Evolutionary conservation across 2,329 filamentous ascomycete genomes (phyloP).

Genomic region (Fusarium lateritium): DNA sequence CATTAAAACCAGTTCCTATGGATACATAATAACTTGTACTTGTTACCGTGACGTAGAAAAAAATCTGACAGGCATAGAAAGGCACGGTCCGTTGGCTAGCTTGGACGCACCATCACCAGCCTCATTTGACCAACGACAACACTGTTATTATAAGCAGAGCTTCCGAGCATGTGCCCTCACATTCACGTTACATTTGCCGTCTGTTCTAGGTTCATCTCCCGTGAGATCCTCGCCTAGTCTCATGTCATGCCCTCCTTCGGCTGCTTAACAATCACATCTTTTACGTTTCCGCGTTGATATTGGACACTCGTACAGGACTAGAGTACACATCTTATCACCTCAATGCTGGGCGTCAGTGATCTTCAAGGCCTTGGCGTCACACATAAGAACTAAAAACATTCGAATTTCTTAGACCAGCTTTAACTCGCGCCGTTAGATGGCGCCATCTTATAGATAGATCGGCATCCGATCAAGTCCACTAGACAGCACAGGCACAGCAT

Average conservation of each 20-base stretch:
- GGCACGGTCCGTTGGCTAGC: constrained; percentile 24
- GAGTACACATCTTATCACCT: background rate
- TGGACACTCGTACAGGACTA: background rate
- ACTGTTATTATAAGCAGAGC: constrained; percentile 12
- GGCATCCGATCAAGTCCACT: background rate
- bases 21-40: background rate
- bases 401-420: constrained; percentile 4
- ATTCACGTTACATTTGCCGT: constrained; percentile 27
- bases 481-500: background rate
- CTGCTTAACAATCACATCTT: constrained; percentile 12
- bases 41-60: constrained; percentile 5
- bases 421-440: constrained; percentile 22
- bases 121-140: constrained; percentile 24
- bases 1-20: constrained; percentile 3
- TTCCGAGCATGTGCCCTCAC: constrained; percentile 13
- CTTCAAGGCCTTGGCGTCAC: constrained; percentile 11
- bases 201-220: constrained; percentile 30
- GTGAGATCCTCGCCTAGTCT: constrained; percentile 33
- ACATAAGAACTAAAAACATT: constrained; percentile 5
- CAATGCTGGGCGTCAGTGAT: background rate
- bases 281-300: constrained; percentile 7
- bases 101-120: constrained; percentile 13
- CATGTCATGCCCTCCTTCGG: constrained; percentile 14
- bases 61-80: constrained; percentile 3
- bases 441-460: constrained; percentile 29